These are phyloP conservation scores for Zymoseptoria crescenta DNA, from an alignment of 2,329 filamentous ascomycete species.

Conservation along the genomic window DNA sequence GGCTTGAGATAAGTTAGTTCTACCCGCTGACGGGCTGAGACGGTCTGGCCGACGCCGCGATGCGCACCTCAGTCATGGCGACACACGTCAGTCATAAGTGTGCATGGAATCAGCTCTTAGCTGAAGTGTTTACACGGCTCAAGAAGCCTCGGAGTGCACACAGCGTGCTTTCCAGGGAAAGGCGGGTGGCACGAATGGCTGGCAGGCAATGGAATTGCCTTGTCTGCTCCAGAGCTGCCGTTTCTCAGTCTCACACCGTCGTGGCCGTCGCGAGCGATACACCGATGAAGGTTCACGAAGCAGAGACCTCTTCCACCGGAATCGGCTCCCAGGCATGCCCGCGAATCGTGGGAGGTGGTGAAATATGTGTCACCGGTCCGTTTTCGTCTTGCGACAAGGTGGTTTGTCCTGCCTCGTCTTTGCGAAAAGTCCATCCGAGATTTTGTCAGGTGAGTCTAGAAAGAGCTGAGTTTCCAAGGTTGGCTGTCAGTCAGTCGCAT, in stretches of 20 bases:
- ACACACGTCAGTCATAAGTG: neutral
- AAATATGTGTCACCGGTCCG: neutral
- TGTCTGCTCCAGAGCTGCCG: neutral
- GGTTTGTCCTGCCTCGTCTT: too few species aligned
- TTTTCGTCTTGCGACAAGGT: neutral
- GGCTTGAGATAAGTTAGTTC: too few species aligned
- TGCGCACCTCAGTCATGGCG: too few species aligned
- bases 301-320: neutral
- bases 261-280: neutral
- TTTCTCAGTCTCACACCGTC: neutral
- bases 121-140: neutral
- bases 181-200: neutral
- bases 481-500: too few species aligned
- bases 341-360: neutral
- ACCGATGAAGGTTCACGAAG: neutral
- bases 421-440: too few species aligned
- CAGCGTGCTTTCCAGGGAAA: neutral
- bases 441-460: too few species aligned
- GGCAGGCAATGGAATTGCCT: neutral
- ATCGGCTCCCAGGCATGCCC: too few species aligned
- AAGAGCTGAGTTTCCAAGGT: too few species aligned
- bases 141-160: neutral
- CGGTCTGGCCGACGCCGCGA: neutral
- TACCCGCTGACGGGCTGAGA: neutral
- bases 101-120: neutral